These are phyloP conservation scores for Durio zibethinus DNA, from an alignment of 345 rosid species.

Conservation along the genomic window DNA sequence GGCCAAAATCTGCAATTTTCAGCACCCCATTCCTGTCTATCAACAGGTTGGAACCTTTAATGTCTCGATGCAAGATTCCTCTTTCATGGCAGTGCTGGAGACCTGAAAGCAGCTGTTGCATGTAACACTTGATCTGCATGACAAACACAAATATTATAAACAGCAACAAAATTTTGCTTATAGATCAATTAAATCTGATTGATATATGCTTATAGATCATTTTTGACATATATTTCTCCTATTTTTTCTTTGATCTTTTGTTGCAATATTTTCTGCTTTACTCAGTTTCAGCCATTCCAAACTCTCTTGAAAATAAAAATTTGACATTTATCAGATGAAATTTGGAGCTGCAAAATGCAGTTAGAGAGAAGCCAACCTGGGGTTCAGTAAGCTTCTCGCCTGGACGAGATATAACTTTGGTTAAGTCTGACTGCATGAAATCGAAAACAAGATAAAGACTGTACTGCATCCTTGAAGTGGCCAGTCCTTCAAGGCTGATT, in stretches of 20 bases:
- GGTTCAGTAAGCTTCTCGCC: slow-evolving; percentile 66
- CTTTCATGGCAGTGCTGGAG: slow-evolving; percentile 78
- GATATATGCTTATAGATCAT: not conserved
- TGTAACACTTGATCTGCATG: slow-evolving; percentile 67
- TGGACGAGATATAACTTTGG: slow-evolving; percentile 59
- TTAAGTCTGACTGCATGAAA: slow-evolving; percentile 65
- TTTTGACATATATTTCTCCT: not conserved
- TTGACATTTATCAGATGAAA: not conserved
- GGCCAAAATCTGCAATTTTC: slow-evolving; percentile 86
- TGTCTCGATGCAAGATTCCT: slow-evolving; percentile 82
- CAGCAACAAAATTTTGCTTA: not conserved
- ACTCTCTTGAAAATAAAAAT: not conserved
- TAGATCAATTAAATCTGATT: not conserved
- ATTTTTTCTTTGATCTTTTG: not conserved
- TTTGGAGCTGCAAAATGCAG: not conserved
- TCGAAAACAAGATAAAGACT: slow-evolving; percentile 84
- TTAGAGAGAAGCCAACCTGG: slow-evolving; percentile 40
- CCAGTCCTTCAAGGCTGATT: slow-evolving; percentile 79
- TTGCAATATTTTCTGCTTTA: not conserved
- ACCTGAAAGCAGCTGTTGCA: slow-evolving; percentile 79
- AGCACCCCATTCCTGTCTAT: slow-evolving; percentile 62
- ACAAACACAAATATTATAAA: not conserved
- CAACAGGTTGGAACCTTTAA: slow-evolving; percentile 74
- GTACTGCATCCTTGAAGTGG: slow-evolving; percentile 87
- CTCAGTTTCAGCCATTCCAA: not conserved